Base-by-base conservation (phyloP, 2,329 filamentous ascomycete genomes). In the Dactylellina sp. region DNA sequence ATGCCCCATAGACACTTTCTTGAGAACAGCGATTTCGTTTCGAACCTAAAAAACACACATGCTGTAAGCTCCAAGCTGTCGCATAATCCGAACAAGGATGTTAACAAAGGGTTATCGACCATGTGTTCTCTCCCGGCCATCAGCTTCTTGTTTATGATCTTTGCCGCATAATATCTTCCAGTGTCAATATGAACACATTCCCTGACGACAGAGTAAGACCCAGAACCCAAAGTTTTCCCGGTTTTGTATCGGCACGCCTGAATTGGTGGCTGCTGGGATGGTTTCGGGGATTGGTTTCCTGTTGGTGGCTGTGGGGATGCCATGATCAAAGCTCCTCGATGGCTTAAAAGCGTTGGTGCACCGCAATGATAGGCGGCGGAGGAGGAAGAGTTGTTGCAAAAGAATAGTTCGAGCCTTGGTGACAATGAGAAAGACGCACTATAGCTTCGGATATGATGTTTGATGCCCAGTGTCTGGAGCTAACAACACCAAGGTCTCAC, bases 151-250 rank as follows among this genome's bases (percentile, higher is more conserved):
- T 99, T 99, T 83, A 99, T 99, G 76, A 99, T 95, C 82, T 99
- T 99, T 75, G 95, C 94, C 25, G 95, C 95, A 89, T 98, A 99
- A 83, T 97, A 98, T 77, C 93, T 89, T 49, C 94, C 94, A 0
- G 95, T 98, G 79, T 98, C 94, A 79, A 98, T 98, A 81, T 99
- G 95, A 25, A 98, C 93, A 81, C 95, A 99, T 84, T 99, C 95
- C 82, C 98, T 98, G 76, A 99, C 95, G 55, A 98, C 95, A 39
- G 93, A 97, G 83, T 99, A 99, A 66, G 93, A 97, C 76, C 95
- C 95, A 35, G 95, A 93, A 76, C 95, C 95, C 64, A 99, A 85
- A 22, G 95, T 98, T 86, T 99, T 99, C 76, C 95, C 95, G 5
- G 96, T 97, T 84, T 98, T 99, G 86, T 99, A 99, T 78, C 93